Evolutionary conservation across 2,329 filamentous ascomycete genomes (phyloP), one percentile per base, ranked within the genome.

Genomic region (Lachnellula cervina): DNA sequence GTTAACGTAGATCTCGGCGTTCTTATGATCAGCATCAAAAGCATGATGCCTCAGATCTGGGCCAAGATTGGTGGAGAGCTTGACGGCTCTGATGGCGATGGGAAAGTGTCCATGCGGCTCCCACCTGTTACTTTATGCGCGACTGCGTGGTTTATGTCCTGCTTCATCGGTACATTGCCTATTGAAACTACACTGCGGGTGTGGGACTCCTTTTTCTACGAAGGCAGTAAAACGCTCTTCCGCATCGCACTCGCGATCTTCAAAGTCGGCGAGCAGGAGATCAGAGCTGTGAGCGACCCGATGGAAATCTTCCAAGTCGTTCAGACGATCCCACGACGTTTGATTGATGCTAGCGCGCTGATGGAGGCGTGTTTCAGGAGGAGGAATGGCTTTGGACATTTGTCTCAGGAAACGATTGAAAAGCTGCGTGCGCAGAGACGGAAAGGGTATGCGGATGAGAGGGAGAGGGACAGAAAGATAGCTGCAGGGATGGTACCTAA

Each of bases 231-330:
- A 71, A 96, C 91, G 0, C 81, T 97, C 6, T 97, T 97, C 75
- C 89, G 92, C 48, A 89, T 96, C 56, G 90, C 93, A 0, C 77
- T 97, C 43, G 87, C 90, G 34, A 88, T 97, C 58, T 96, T 97
- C 80, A 96, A 96, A 72, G 77, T 88, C 1, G 90, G 89, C 60
- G 91, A 97, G 73, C 70, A 75, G 5, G 87, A 94, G 63, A 94
- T 97, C 66, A 83, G 86, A 64, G 82, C 82, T 8, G 86, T 96
- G 11, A 80, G 78, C 16, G 92, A 96, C 67, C 89, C 91, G 0
- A 95, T 96, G 86, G 93, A 97, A 74, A 90, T 97, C 66, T 97
- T 97, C 71, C 90, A 95, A 68, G 86, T 96, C 3, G 91, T 97
- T 28, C 93, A 97, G 74, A 86, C 86, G 1, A 84, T 96, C 32